Evolutionary conservation across 495 filamentous ascomycete species (phyloP).

Genomic region (Pseudoneurospora amorphoporcata): DNA sequence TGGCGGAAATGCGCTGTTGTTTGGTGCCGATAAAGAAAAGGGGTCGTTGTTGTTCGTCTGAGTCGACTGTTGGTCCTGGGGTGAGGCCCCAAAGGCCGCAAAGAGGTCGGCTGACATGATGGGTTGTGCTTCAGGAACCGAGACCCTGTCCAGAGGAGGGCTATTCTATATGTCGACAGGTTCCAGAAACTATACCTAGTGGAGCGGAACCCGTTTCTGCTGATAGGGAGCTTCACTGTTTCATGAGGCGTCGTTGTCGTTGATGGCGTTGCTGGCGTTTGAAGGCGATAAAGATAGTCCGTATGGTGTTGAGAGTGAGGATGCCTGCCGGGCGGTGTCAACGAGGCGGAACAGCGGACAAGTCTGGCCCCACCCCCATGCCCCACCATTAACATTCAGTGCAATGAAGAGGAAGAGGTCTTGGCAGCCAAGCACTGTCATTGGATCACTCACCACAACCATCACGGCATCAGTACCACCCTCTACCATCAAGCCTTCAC

Average conservation of each 20-base stretch:
- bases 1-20: not conserved
- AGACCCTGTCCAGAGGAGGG: no score
- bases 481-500: not conserved
- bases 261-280: not conserved
- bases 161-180: no score
- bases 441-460: not conserved
- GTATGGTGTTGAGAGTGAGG: not conserved
- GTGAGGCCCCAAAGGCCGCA: constrained; percentile 52
- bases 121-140: not conserved
- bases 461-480: not conserved
- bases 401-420: not conserved
- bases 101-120: constrained; percentile 68
- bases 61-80: constrained; percentile 19
- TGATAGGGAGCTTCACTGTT: not conserved
- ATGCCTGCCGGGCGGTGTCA: not conserved
- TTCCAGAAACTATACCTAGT: no score
- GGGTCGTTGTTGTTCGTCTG: constrained; percentile 11
- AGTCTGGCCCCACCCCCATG: not conserved
- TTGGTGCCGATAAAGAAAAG: constrained; percentile 11
- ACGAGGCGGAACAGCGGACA: not conserved
- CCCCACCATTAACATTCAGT: not conserved
- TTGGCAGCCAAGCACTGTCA: not conserved
- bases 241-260: not conserved
- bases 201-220: no score
- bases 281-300: not conserved